These are phyloP conservation scores for Cyclocybe aegerita DNA, from an alignment of 768 basidiomycete genomes.

Conservation along the genomic window DNA sequence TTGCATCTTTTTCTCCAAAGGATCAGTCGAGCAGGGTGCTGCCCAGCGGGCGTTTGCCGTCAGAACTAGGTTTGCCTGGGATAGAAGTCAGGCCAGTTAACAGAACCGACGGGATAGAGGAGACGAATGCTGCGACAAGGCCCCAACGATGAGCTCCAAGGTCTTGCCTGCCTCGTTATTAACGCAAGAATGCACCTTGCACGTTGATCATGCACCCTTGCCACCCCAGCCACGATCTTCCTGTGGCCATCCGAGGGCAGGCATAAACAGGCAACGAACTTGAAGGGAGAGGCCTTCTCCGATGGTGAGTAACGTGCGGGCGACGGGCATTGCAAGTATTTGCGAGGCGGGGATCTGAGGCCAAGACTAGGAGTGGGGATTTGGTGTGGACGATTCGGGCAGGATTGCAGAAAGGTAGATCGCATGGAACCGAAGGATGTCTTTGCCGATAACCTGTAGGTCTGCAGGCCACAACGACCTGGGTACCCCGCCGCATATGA, in stretches of 20 bases:
- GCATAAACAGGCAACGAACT: slow-evolving; percentile 80
- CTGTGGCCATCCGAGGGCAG: slow-evolving; percentile 26
- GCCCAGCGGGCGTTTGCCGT: slow-evolving; percentile 70
- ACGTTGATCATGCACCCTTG: slow-evolving; percentile 28
- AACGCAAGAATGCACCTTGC: slow-evolving; percentile 32
- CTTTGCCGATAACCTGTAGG: slow-evolving; percentile 88
- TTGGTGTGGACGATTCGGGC: slow-evolving; percentile 58
- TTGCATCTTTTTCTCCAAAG: too few species aligned
- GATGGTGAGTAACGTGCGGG: too few species aligned
- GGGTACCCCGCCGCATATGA: slow-evolving; percentile 82
- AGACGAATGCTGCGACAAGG: too few species aligned
- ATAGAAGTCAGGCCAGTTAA: too few species aligned
- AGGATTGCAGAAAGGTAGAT: slow-evolving; percentile 87
- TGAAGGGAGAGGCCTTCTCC: too few species aligned
- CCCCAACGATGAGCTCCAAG: slow-evolving; percentile 47
- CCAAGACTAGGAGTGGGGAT: slow-evolving; percentile 41
- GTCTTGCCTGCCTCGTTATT: slow-evolving; percentile 51
- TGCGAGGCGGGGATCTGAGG: slow-evolving; percentile 15
- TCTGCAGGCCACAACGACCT: slow-evolving; percentile 74
- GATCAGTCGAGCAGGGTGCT: slow-evolving; percentile 29
- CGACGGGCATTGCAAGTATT: too few species aligned
- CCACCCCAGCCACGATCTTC: slow-evolving; percentile 7
- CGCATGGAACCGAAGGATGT: slow-evolving; percentile 90
- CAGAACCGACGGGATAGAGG: too few species aligned
- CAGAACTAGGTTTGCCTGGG: slow-evolving; percentile 69